A percentile compares a stretch with the other conserved stretches of the same genome.
These are phyloP conservation scores for Boletus sensibilis DNA, from an alignment of 768 basidiomycete species.

Conservation along the genomic window DNA sequence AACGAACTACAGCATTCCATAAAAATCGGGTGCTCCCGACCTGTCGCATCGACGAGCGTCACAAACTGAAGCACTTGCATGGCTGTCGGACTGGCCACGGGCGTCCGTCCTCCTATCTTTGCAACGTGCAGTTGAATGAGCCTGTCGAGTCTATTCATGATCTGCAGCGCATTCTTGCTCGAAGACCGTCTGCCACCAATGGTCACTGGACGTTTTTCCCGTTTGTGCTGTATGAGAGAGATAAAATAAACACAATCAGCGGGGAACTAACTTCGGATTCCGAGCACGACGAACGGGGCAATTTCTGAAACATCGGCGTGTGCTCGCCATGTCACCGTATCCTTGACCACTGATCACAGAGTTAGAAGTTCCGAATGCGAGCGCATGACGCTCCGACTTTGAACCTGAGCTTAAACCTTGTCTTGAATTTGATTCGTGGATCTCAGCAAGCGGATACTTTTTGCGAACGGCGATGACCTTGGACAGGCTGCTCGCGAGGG, in stretches of 20 bases:
- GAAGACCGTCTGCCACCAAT: constrained; percentile 1
- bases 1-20: constrained; percentile 28
- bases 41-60: constrained; percentile 28
- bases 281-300: constrained; percentile 11
- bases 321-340: not conserved
- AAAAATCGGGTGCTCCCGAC: constrained; percentile 25
- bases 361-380: constrained; percentile 13
- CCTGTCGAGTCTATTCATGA: constrained; percentile 22
- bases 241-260: not conserved
- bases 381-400: constrained; percentile 6
- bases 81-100: constrained; percentile 18
- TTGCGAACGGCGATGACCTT: constrained; percentile 24
- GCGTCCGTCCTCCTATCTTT: constrained; percentile 8
- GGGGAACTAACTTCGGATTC: not conserved
- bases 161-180: constrained; percentile 13
- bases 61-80: constrained; percentile 21
- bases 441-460: constrained; percentile 9
- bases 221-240: constrained; percentile 15
- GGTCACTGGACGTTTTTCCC: constrained; percentile 9
- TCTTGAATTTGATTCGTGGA: constrained; percentile 12
- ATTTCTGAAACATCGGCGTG: constrained; percentile 10
- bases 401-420: constrained; percentile 13
- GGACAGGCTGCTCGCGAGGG: constrained; percentile 15
- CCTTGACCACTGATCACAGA: not conserved
- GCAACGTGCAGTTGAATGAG: constrained; percentile 22